Evolutionary conservation across 805 yeast genomes (phyloP), one percentile per base, ranked within the genome.

Genomic region (Suhomyces kilbournensis): DNA sequence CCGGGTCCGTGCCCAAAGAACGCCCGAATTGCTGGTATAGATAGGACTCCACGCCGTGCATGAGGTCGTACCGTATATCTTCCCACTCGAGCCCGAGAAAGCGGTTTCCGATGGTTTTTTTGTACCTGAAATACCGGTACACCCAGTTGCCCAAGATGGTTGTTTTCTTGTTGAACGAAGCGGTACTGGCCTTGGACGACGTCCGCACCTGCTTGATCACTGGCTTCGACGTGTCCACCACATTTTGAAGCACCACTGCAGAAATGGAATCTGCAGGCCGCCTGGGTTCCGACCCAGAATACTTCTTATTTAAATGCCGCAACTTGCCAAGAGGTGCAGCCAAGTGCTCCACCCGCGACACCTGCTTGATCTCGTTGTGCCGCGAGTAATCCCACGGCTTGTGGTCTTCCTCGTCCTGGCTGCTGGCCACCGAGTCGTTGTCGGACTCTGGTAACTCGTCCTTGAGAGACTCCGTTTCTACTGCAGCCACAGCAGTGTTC

Each of bases 71-170:
- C 28, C 78, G 56, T 35, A 74, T 67, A 49, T 70, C 75, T 50
- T 75, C 77, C 77, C 77, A 75, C 59, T 72, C 78, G 58, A 75
- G 70, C 2, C 69, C 75, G 22, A 73, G 45, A 15, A 73, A 58
- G 15, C 75, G 74, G 57, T 69, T 70, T 9, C 66, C 66, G 7
- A 66, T 56, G 4, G 70, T 61, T 53, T 70, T 70, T 45, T 70
- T 74, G 54, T 70, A 70, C 47, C 63, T 71, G 55, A 75, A 74
- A 58, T 65, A 71, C 30, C 65, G 64, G 50, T 57, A 56, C 35
- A 73, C 59, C 72, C 74, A 68, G 28, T 62, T 60, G 20, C 65
- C 65, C 35, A 70, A 57, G 9, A 63, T 56, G 15, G 62, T 62
- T 6, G 70, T 55, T 48, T 64, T 67, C 26, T 60, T 61, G 43